A percentile compares a stretch with the other conserved stretches of the same genome.
Evolutionary conservation across 176 grass and related monocot genomes (phyloP).

Genomic region (Avena eriantha): DNA sequence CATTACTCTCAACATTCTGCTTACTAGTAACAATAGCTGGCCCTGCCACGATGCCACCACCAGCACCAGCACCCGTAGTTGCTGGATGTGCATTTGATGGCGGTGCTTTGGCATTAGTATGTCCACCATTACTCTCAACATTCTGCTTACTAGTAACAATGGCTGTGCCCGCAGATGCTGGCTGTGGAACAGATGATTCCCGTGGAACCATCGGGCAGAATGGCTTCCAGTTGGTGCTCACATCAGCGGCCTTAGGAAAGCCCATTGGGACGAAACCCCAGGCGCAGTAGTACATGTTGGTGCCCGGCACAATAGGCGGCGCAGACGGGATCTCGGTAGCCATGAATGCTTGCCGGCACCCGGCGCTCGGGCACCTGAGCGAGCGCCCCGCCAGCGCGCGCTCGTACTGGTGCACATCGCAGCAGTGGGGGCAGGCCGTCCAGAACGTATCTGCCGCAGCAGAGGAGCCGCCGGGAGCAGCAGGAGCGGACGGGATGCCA

Average conservation of each 20-base stretch:
- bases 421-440: constrained; percentile 90
- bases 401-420: constrained; percentile 77
- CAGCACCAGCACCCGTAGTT: not conserved
- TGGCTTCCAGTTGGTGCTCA: constrained; percentile 80
- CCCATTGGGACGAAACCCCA: constrained; percentile 96
- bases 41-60: not conserved
- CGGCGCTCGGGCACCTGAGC: constrained; percentile 73
- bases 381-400: constrained; percentile 56
- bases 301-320: constrained; percentile 86
- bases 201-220: constrained; percentile 65
- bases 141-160: constrained; percentile 32
- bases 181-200: constrained; percentile 31
- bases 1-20: constrained; percentile 35
- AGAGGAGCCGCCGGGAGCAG: constrained; percentile 3
- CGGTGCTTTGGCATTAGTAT: constrained; percentile 30
- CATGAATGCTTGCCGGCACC: constrained; percentile 65
- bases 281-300: constrained; percentile 83
- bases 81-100: constrained; percentile 17
- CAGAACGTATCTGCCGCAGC: constrained; percentile 65
- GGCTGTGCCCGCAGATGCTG: constrained; percentile 20
- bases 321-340: constrained; percentile 68
- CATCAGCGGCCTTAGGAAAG: constrained; percentile 67
- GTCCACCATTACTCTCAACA: constrained; percentile 23
- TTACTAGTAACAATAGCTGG: constrained; percentile 29
- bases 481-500: not conserved